Percentiles rank a stretch among this genome's conserved stretches.
These are phyloP conservation scores for Mycena vulgaris DNA, from an alignment of 768 basidiomycete species.

Conservation along the genomic window DNA sequence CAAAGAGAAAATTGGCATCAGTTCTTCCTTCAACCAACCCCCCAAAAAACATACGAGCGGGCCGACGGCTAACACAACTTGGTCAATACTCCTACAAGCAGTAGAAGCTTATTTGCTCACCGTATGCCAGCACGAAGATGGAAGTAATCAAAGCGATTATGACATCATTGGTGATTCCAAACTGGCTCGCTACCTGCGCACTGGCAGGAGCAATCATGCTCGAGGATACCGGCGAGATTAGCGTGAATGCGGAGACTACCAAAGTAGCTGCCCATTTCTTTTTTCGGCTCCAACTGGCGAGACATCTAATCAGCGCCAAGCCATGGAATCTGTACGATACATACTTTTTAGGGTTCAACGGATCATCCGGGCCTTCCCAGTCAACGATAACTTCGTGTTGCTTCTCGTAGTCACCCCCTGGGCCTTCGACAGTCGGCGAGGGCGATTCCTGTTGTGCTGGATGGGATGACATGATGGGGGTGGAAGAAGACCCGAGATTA, in stretches of 20 bases:
- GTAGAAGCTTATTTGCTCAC: conserved; percentile 54
- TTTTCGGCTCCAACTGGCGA: conserved; percentile 66
- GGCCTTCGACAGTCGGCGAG: conserved; percentile 9
- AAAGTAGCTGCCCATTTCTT: conserved; percentile 77
- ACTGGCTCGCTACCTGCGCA: conserved; percentile 62
- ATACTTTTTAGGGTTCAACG: conserved; percentile 72
- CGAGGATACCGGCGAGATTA: conserved; percentile 79
- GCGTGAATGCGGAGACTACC: conserved; percentile 78
- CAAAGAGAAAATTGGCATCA: neutral
- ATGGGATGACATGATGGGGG: conserved; percentile 11
- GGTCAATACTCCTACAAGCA: neutral
- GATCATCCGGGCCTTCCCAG: conserved; percentile 77
- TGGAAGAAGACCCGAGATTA: too few relatives aligned
- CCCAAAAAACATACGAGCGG: conserved; percentile 55
- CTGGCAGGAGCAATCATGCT: conserved; percentile 82
- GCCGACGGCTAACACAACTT: conserved; percentile 59
- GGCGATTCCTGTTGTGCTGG: conserved; percentile 12
- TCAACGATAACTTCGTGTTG: conserved; percentile 60
- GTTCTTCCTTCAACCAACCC: neutral
- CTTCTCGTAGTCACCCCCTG: conserved; percentile 11
- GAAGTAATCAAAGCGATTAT: conserved; percentile 73
- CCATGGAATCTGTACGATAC: conserved; percentile 14
- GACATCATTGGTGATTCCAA: conserved; percentile 67
- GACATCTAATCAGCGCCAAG: neutral
- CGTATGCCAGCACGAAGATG: conserved; percentile 73